Base-by-base conservation (phyloP, 2,329 filamentous ascomycete genomes). In the Penicillium sp. region DNA sequence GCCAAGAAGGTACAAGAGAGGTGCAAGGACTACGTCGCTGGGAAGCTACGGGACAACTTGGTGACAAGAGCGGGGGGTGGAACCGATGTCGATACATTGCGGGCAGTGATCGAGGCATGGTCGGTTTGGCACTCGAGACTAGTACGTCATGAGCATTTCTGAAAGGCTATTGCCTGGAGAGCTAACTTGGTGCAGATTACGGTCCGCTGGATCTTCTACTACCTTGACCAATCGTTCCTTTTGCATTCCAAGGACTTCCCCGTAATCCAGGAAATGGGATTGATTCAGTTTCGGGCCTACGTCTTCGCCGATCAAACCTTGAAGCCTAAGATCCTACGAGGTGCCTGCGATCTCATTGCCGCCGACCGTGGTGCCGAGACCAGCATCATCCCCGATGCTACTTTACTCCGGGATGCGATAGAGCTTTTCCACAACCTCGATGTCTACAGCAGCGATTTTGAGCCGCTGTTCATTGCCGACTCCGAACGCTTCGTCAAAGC, bases 201-300 rank as follows among this genome's bases (percentile, higher is more conserved):
- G 14, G 86, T 99, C 54, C 87, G 92, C 51, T 94, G 90, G 63
- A 90, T 96, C 41, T 98, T 97, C 77, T 96, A 92, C 78, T 99
- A 93, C 71, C 84, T 99, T 65, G 94, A 99, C 73, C 88, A 95
- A 63, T 91, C 92, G 2, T 97, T 92, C 71, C 83, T 99, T 7
- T 81, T 96, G 2, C 88, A 89, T 58, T 87, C 88, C 48, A 87
- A 88, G 66, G 86, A 89, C 22, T 78, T 84, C 38, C 83, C 84
- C 10, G 90, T 90, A 37, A 86, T 99, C 58, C 90, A 93, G 70
- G 91, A 96, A 70, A 88, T 96, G 80, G 86, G 89, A 5, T 87
- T 95, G 57, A 78, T 82, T 14, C 84, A 92, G 60, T 99, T 98
- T 73, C 86, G 90, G 55, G 84, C 78, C 8, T 75, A 80, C 49